Evolutionary conservation across 176 grass and related monocot species (phyloP).

Genomic region (Cenchrus purpureus): DNA sequence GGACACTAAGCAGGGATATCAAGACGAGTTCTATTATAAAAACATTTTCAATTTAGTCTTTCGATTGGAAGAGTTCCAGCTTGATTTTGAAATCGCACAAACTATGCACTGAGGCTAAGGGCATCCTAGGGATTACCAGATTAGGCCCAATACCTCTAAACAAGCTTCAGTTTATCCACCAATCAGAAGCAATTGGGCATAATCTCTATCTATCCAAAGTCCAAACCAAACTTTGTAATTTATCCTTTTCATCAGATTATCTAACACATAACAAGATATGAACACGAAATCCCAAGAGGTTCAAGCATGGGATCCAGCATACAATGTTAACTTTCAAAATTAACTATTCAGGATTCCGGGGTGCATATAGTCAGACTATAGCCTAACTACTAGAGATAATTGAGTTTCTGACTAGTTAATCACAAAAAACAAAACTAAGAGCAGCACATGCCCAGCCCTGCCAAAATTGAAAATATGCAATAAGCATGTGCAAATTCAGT

Average conservation of each 20-base stretch:
- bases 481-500: not conserved
- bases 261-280: not conserved
- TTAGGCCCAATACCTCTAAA: not conserved
- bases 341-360: not conserved
- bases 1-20: slow-evolving; percentile 2
- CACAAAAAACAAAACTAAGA: slow-evolving; percentile 19
- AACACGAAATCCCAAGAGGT: not conserved
- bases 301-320: slow-evolving; percentile 25
- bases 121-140: not conserved
- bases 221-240: not conserved
- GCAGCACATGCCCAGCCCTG: not conserved
- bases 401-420: not conserved
- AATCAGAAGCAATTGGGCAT: not conserved
- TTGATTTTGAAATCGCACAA: slow-evolving; percentile 7
- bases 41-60: not conserved
- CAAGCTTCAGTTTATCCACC: not conserved
- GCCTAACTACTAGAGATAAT: slow-evolving; percentile 9
- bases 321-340: slow-evolving; percentile 3
- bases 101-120: not conserved
- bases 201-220: not conserved
- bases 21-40: slow-evolving; percentile 6
- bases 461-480: not conserved
- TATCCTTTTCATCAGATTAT: not conserved
- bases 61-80: not conserved
- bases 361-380: not conserved